phyloP scores from a whole-genome alignment of 192 early-diverging fungal genomes.

The Thamnidium elegans region DNA sequence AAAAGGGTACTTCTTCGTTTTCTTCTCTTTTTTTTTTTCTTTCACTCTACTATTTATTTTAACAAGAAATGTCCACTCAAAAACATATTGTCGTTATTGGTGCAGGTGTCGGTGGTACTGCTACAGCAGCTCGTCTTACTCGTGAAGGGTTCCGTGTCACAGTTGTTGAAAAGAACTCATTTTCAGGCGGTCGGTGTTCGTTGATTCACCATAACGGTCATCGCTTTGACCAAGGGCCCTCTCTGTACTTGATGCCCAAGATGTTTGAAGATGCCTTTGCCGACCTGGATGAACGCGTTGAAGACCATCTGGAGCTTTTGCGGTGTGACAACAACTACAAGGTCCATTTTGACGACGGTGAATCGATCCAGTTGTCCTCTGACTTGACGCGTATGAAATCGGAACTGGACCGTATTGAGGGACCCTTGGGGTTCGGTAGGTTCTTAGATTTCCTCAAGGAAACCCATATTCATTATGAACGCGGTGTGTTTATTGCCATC shows the following conservation, averaged over 20 bases:
- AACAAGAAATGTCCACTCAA: conserved; percentile 15
- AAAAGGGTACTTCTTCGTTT: too few relatives aligned
- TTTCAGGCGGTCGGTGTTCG: conserved; percentile 51
- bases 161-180: conserved; percentile 51
- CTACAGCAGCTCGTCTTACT: conserved; percentile 49
- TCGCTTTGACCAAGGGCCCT: conserved; percentile 61
- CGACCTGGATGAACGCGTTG: conserved; percentile 45
- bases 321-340: conserved; percentile 52
- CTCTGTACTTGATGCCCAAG: conserved; percentile 55
- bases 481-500: conserved; percentile 41
- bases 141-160: conserved; percentile 42
- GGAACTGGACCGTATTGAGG: conserved; percentile 51
- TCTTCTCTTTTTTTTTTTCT: background rate
- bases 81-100: conserved; percentile 51
- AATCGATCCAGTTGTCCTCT: conserved; percentile 43
- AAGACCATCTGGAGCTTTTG: conserved; percentile 45
- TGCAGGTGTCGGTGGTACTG: conserved; percentile 53
- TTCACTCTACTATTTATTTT: conserved; percentile 9
- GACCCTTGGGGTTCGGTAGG: conserved; percentile 29
- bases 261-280: conserved; percentile 46
- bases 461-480: conserved; percentile 51
- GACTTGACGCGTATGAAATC: conserved; percentile 49
- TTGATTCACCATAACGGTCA: conserved; percentile 48
- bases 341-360: conserved; percentile 52
- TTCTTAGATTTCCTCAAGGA: conserved; percentile 46